Evolutionary conservation across 1,284 basidiomycete genomes (phyloP).

Genomic region (Melampsora americana): DNA sequence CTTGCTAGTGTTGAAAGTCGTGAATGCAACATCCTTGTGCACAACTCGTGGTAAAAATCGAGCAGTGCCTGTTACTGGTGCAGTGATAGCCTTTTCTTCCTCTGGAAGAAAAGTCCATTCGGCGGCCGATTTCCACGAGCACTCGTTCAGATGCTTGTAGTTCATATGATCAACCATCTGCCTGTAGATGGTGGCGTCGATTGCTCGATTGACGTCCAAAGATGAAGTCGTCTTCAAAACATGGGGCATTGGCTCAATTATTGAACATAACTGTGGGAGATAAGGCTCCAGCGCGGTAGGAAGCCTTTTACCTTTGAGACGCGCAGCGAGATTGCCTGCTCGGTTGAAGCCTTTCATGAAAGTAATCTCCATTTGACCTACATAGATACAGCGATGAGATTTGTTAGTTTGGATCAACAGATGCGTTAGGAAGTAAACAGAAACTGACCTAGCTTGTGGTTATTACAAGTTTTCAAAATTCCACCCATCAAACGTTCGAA

Average conservation of each 20-base stretch:
- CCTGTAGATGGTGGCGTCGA: too few relatives aligned
- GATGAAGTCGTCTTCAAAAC: too few relatives aligned
- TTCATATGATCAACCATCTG: too few relatives aligned
- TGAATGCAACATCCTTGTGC: not conserved
- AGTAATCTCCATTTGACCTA: not conserved
- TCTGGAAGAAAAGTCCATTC: not conserved
- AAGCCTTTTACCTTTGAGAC: too few relatives aligned
- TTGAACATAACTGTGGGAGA: too few relatives aligned
- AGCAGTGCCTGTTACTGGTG: not conserved
- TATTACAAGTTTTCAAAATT: conserved; percentile 1
- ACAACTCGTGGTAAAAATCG: not conserved
- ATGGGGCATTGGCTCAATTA: too few relatives aligned
- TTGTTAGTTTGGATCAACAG: too few relatives aligned
- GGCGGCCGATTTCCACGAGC: not conserved
- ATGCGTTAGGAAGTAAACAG: not conserved
- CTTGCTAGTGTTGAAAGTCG: not conserved
- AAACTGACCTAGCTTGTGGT: conserved; percentile 2
- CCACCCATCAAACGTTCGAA: conserved; percentile 18
- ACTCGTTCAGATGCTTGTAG: too few relatives aligned
- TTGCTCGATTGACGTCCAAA: too few relatives aligned
- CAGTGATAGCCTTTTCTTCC: not conserved
- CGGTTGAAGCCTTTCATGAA: not conserved
- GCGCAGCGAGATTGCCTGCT: too few relatives aligned
- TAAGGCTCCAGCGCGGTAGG: too few relatives aligned
- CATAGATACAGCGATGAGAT: not conserved